Percentiles rank a stretch among this genome's conserved stretches.
Evolutionary conservation across 208 protist genomes (phyloP).

Genomic region (Balamuthia mandrillaris): DNA sequence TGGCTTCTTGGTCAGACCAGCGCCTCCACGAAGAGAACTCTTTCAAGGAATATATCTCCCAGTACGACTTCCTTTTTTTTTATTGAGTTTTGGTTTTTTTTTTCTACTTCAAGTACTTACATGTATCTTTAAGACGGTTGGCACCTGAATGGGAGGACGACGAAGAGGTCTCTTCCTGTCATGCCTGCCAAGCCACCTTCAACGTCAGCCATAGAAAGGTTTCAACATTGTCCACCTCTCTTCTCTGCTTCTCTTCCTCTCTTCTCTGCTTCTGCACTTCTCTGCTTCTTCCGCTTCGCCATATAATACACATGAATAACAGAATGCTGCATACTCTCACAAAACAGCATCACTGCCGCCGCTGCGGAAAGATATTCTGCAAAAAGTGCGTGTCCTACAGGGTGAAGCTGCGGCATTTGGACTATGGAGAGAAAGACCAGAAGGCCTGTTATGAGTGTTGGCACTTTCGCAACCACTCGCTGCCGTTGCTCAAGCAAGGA

Average conservation of each 20-base stretch:
- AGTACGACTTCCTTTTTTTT: too few species aligned
- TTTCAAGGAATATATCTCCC: too few species aligned
- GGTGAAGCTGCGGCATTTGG: too few species aligned
- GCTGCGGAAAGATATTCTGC: conserved; percentile 1
- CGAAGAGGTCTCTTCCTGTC: not conserved
- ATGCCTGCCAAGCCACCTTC: conserved; percentile 2
- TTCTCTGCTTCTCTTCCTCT: not conserved
- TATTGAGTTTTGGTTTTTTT: too few species aligned
- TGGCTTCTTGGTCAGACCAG: too few species aligned
- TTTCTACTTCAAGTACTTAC: too few species aligned
- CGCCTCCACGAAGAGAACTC: too few species aligned
- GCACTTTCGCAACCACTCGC: too few species aligned
- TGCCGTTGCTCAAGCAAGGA: too few species aligned
- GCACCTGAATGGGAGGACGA: conserved; percentile 4
- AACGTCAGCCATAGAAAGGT: not conserved
- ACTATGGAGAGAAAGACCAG: too few species aligned
- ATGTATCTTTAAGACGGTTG: too few species aligned
- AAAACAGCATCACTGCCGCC: not conserved
- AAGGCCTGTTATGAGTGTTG: too few species aligned
- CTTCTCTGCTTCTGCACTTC: not conserved
- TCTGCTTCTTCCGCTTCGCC: not conserved
- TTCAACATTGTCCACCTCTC: not conserved
- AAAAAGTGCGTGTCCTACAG: not conserved
- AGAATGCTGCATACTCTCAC: not conserved
- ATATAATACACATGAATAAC: not conserved